Evolutionary conservation across 2,329 filamentous ascomycete species (phyloP), one percentile per base, ranked within the genome.

Genomic region (Penicillium fuscoglaucum): DNA sequence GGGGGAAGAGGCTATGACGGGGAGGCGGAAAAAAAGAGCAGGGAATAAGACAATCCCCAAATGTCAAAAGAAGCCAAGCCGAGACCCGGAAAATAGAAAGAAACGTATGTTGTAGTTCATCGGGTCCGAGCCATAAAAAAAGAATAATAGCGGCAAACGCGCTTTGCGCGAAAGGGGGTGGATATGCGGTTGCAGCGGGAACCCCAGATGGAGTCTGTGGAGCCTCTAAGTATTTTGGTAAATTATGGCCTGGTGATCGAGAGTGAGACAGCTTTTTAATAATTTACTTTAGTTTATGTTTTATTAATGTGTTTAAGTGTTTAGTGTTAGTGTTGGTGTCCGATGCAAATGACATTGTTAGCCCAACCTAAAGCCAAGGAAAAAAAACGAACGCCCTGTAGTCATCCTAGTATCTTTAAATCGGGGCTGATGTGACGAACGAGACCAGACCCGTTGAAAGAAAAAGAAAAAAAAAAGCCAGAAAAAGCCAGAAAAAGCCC

Each of bases 111-210:
- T 51, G n/a, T 33, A 26, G 17, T 29, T 15, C 40, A 43, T 10
- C 2, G 13, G 15, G 28, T 37, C 37, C 17, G 29, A 45, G 35
- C 35, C 48, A 49, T 40, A 46, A 41, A 21, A 21, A 41, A 51
- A 43, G 15, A 60, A 37, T 56, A 61, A 54, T 51, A 61, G 72
- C 73, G 73, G 73, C 70, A 76, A 75, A 68, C 73, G 73, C 73
- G 73, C 73, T 71, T 72, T 71, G 57, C 70, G 71, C 67, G 68
- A 71, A 63, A 66, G 66, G 49, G 62, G 62, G 55, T 12, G 50
- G 50, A 52, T 52, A 39, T 59, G 71, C 71, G 71, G 70, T 71
- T 73, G 65, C 67, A 70, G 71, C 69, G 70, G 68, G 66, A 69
- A 64, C 70, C 69, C 70, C 68, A 66, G 68, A 70, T 64, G 61